These are phyloP conservation scores for Kurtzmaniella cleridarum DNA, from an alignment of 805 yeast genomes.

Conservation along the genomic window DNA sequence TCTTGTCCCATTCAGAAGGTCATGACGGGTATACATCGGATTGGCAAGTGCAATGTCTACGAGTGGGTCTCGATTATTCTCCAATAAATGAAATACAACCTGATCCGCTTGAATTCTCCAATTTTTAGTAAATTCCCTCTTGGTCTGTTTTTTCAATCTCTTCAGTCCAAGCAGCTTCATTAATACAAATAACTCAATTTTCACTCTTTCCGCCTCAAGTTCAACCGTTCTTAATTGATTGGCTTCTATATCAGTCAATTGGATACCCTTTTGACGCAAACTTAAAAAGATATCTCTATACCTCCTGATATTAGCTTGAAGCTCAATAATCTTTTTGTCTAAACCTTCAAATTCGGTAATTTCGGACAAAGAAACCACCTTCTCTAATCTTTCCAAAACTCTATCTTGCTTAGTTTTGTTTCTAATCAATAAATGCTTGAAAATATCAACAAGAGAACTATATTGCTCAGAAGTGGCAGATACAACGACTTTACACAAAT, in stretches of 20 bases:
- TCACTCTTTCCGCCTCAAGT: slow-evolving; percentile 27
- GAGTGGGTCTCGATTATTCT: slow-evolving; percentile 55
- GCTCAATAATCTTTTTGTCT: slow-evolving; percentile 20
- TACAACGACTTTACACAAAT: slow-evolving; percentile 33
- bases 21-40: slow-evolving; percentile 56
- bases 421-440: slow-evolving; percentile 31
- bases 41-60: slow-evolving; percentile 63
- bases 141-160: slow-evolving; percentile 13
- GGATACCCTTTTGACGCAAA: slow-evolving; percentile 29
- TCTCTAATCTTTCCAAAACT: slow-evolving; percentile 35
- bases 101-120: slow-evolving; percentile 49
- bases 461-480: slow-evolving; percentile 36
- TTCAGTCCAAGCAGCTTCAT: slow-evolving; percentile 26
- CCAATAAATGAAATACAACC: slow-evolving; percentile 64
- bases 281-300: slow-evolving; percentile 32
- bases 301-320: slow-evolving; percentile 27
- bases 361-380: slow-evolving; percentile 32
- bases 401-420: slow-evolving; percentile 21
- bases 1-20: slow-evolving; percentile 62
- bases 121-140: slow-evolving; percentile 15
- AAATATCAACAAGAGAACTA: slow-evolving; percentile 27
- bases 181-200: slow-evolving; percentile 28
- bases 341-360: slow-evolving; percentile 30
- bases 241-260: slow-evolving; percentile 14
- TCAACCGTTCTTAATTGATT: slow-evolving; percentile 19